These are phyloP conservation scores for Tetracentron sinense DNA, from an alignment of 164 flowering plant genomes.

Conservation along the genomic window DNA sequence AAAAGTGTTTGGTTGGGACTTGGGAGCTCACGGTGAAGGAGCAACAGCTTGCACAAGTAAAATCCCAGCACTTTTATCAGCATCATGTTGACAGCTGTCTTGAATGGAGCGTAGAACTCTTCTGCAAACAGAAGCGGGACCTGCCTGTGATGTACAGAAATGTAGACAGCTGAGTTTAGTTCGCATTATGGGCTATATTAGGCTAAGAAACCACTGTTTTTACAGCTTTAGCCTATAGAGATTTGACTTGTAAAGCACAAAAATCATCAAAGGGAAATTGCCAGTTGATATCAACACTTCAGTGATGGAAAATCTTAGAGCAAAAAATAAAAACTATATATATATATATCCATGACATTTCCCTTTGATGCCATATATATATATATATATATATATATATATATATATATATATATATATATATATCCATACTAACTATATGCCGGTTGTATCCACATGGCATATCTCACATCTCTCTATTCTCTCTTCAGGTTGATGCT, in stretches of 20 bases:
- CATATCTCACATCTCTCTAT: too few relatives aligned
- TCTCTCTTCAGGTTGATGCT: too few relatives aligned
- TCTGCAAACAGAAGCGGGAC: conserved; percentile 78
- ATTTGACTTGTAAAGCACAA: neutral
- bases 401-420: too few relatives aligned
- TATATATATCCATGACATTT: too few relatives aligned
- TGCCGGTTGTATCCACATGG: too few relatives aligned
- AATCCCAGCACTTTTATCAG: conserved; percentile 70
- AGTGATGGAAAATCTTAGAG: too few relatives aligned
- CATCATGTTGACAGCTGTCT: conserved; percentile 30
- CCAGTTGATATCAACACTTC: neutral
- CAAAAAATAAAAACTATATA: too few relatives aligned
- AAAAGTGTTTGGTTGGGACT: neutral
- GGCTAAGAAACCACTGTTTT: too few relatives aligned
- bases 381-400: too few relatives aligned
- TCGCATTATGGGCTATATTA: neutral
- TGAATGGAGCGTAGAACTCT: conserved; percentile 52
- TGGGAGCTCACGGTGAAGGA: conserved; percentile 34
- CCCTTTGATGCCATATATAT: too few relatives aligned
- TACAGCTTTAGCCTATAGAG: neutral
- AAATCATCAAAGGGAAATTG: neutral
- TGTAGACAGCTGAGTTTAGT: neutral
- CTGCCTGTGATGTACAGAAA: conserved; percentile 62
- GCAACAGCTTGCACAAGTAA: conserved; percentile 81
- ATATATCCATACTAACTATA: too few relatives aligned